phyloP scores from a whole-genome alignment of 2,329 filamentous ascomycete species.

The Laburnicola sp. region DNA sequence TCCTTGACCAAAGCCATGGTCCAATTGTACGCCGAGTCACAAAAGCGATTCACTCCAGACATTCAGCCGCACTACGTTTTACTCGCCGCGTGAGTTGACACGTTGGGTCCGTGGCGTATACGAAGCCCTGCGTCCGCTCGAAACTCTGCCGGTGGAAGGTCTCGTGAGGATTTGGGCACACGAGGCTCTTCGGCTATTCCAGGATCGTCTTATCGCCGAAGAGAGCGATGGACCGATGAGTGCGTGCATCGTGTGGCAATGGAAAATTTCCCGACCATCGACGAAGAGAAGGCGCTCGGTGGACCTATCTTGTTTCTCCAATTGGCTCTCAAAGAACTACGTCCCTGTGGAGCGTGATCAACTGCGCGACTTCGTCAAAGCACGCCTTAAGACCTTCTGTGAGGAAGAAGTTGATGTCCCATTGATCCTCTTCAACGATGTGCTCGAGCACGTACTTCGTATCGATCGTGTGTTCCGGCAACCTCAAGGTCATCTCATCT shows the following conservation, averaged over 20 bases:
- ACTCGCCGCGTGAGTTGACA: conserved; percentile 97
- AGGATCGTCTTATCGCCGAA: conserved; percentile 92
- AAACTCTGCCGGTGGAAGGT: conserved; percentile 84
- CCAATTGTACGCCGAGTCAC: conserved; percentile 90
- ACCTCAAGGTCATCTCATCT: conserved; percentile 94
- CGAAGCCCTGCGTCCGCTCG: conserved; percentile 90
- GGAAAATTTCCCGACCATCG: conserved; percentile 93
- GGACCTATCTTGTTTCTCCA: conserved; percentile 98
- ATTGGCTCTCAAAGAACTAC: conserved; percentile 99
- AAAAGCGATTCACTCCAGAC: conserved; percentile 89
- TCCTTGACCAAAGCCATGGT: conserved; percentile 97
- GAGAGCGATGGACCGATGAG: conserved; percentile 97
- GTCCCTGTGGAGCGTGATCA: conserved; percentile 94
- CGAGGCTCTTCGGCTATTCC: conserved; percentile 92
- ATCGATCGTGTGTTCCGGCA: conserved; percentile 99
- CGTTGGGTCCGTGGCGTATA: conserved; percentile 98
- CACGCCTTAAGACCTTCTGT: conserved; percentile 95
- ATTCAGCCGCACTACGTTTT: conserved; percentile 99
- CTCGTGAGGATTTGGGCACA: conserved; percentile 97
- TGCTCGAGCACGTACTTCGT: conserved; percentile 94
- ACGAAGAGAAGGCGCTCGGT: conserved; percentile 83
- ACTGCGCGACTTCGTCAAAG: conserved; percentile 95
- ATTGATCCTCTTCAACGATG: conserved; percentile 98
- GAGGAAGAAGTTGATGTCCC: conserved; percentile 99
- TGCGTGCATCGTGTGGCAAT: conserved; percentile 82